Conservation (phyloP, 768 basidiomycete species). For the Chlorophyllum brunneum region DNA sequence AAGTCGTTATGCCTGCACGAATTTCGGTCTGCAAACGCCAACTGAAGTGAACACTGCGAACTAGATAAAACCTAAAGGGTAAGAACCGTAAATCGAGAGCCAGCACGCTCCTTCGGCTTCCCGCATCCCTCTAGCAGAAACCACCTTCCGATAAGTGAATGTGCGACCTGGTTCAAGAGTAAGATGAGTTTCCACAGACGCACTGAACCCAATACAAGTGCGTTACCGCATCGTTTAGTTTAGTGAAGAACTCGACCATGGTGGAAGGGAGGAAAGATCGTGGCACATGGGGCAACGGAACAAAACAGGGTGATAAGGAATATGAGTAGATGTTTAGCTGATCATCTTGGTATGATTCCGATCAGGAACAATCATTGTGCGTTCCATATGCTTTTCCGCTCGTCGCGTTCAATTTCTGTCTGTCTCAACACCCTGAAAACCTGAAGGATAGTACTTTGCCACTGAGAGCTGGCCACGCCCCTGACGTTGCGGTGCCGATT, state of each 20-base stretch:
- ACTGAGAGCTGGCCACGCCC: no score
- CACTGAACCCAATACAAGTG: neutral
- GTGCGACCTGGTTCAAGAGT: slow-evolving; percentile 35
- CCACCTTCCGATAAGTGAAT: slow-evolving; percentile 54
- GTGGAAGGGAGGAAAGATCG: neutral
- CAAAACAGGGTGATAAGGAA: neutral
- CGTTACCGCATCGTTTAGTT: slow-evolving; percentile 27
- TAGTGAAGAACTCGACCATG: slow-evolving; percentile 22
- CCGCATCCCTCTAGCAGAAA: slow-evolving; percentile 74
- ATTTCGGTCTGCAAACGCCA: slow-evolving; percentile 55
- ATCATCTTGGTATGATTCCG: neutral
- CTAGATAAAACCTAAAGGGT: neutral
- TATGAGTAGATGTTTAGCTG: neutral
- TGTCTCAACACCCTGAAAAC: no score
- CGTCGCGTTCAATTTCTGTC: no score
- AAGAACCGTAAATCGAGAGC: slow-evolving; percentile 56
- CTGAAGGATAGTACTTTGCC: no score
- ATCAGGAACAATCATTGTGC: neutral
- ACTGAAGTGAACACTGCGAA: slow-evolving; percentile 1
- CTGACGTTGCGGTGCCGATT: no score
- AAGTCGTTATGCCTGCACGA: slow-evolving; percentile 77
- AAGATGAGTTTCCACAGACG: slow-evolving; percentile 1
- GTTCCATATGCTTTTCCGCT: neutral
- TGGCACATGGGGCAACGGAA: neutral
- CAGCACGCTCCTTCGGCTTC: slow-evolving; percentile 54